A percentile compares a stretch with the other conserved stretches of the same genome.
phyloP scores from a whole-genome alignment of 2,329 filamentous ascomycete species.

The Coniochaeta hoffmannii region DNA sequence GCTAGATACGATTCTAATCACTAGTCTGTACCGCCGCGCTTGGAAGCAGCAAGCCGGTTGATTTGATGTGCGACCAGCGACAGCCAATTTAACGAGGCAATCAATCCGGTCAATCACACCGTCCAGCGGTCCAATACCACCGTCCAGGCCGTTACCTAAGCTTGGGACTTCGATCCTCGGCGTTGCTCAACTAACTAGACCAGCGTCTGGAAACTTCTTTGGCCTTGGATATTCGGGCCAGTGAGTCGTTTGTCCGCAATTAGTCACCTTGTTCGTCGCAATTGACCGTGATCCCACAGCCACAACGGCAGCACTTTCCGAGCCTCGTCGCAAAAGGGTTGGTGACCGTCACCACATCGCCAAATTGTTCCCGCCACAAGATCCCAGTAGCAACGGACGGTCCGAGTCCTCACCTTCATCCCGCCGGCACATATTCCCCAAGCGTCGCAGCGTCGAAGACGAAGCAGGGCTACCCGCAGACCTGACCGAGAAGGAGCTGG shows the following conservation, averaged over 20 bases:
- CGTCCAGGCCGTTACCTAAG: not conserved
- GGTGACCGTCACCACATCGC: slow-evolving; percentile 18
- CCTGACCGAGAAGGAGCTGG: slow-evolving; percentile 13
- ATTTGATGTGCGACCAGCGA: not conserved
- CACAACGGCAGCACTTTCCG: not conserved
- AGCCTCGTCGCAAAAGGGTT: not conserved
- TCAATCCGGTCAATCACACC: not conserved
- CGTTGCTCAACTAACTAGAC: not conserved
- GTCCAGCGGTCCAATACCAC: not conserved
- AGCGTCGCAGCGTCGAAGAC: slow-evolving; percentile 22
- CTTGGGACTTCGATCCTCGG: not conserved
- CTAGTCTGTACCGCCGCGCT: not conserved
- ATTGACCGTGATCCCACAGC: not conserved
- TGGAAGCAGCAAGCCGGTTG: not conserved
- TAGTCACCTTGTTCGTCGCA: not conserved
- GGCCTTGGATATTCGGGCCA: not conserved
- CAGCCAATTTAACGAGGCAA: not conserved
- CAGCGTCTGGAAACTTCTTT: not conserved
- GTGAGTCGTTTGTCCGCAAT: not conserved
- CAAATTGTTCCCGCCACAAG: slow-evolving; percentile 42
- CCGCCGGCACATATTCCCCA: slow-evolving; percentile 23
- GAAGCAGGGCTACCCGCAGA: slow-evolving; percentile 19
- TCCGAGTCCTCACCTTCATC: slow-evolving; percentile 19
- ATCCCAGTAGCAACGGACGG: slow-evolving; percentile 35
- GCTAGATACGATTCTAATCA: not conserved